Conservation (phyloP, 2,329 filamentous ascomycete genomes). For the Aspergillus neotritici region DNA sequence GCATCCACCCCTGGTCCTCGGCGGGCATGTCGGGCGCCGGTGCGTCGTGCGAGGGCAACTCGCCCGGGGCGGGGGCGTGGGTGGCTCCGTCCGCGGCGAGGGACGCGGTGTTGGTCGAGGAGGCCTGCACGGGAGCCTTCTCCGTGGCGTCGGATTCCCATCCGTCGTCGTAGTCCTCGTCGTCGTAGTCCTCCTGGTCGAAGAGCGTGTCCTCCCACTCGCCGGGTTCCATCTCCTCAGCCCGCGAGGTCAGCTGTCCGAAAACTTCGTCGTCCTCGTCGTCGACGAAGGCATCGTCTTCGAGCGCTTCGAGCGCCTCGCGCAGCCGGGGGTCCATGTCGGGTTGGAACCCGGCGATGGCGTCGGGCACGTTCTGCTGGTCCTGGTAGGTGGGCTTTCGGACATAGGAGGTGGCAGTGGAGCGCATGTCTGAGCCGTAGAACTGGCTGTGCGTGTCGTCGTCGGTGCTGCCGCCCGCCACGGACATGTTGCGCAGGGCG, state of each 20-base stretch:
- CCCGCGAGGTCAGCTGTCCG: conserved; percentile 60
- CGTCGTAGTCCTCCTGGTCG: conserved; percentile 43
- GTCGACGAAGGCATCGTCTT: conserved; percentile 91
- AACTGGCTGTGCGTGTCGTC: conserved; percentile 2
- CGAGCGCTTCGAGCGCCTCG: conserved; percentile 86
- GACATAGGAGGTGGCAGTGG: conserved; percentile 65
- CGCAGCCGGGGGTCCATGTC: conserved; percentile 93
- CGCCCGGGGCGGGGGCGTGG: conserved; percentile 20
- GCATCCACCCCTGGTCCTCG: conserved; percentile 78
- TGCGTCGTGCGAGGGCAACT: conserved; percentile 34
- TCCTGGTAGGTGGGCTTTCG: conserved; percentile 77
- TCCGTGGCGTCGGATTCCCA: conserved; percentile 95
- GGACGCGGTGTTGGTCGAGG: conserved; percentile 17
- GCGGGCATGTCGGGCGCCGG: conserved; percentile 45
- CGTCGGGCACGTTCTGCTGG: conserved; percentile 87
- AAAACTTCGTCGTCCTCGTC: conserved; percentile 80
- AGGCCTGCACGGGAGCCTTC: conserved; percentile 54
- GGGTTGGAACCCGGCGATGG: conserved; percentile 87
- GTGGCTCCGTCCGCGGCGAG: conserved; percentile 5
- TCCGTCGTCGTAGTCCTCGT: conserved; percentile 56
- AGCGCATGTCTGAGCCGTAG: conserved; percentile 35
- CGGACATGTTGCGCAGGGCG: conserved; percentile 58
- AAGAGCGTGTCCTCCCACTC: conserved; percentile 67
- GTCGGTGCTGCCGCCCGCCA: conserved; percentile 31
- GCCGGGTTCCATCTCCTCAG: conserved; percentile 65